These are phyloP conservation scores for Mortierella polycephala DNA, from an alignment of 371 early-diverging fungal species.

Conservation along the genomic window DNA sequence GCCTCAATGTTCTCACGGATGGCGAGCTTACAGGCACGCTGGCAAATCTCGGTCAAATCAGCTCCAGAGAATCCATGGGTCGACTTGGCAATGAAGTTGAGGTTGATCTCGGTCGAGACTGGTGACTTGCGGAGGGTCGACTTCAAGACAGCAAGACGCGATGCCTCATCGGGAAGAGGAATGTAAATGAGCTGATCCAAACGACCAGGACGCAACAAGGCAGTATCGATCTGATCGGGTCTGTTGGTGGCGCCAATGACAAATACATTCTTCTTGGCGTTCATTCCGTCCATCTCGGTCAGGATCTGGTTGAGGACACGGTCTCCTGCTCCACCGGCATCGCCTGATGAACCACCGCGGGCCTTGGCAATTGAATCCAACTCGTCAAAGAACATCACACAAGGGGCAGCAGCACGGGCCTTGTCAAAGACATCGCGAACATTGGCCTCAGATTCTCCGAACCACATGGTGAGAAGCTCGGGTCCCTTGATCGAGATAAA, in stretches of 20 bases:
- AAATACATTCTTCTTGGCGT: conserved; percentile 99
- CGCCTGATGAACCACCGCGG: conserved; percentile 88
- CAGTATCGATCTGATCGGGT: conserved; percentile 97
- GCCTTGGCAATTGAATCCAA: conserved; percentile 99
- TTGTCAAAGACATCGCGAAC: conserved; percentile 99
- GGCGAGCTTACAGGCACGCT: conserved; percentile 99
- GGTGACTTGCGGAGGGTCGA: conserved; percentile 99
- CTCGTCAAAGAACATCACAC: conserved; percentile 99
- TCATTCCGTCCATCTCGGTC: conserved; percentile 99
- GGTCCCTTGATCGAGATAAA: conserved; percentile 99
- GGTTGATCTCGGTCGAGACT: conserved; percentile 87
- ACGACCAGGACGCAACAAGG: conserved; percentile 98
- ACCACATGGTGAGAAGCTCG: conserved; percentile 99
- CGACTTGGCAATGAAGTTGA: conserved; percentile 87
- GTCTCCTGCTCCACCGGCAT: conserved; percentile 98
- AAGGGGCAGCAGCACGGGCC: conserved; percentile 99
- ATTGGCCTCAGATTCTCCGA: conserved; percentile 99
- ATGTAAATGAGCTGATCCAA: conserved; percentile 99
- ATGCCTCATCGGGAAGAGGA: conserved; percentile 95
- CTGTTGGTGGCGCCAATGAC: conserved; percentile 99
- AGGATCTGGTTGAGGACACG: conserved; percentile 99
- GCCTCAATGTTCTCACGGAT: conserved; percentile 98
- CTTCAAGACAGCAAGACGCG: conserved; percentile 90
- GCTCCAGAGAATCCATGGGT: conserved; percentile 99
- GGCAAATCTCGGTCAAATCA: conserved; percentile 99